Evolutionary conservation across 1,139 yeast genomes (phyloP).

Genomic region (Pichia kudriavzevii): DNA sequence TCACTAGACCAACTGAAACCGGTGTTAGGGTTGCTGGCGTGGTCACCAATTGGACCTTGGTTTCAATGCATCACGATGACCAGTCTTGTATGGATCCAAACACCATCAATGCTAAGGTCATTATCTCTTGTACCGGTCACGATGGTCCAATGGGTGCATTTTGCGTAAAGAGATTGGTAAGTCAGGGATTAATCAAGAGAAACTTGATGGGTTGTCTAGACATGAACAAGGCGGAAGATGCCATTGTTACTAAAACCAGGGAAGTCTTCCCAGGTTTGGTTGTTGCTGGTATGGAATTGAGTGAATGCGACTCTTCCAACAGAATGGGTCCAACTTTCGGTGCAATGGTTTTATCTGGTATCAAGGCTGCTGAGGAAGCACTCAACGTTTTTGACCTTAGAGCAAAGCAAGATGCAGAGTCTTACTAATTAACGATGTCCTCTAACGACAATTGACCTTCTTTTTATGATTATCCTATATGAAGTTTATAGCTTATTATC

Average conservation of each 20-base stretch:
- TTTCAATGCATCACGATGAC: conserved; percentile 66
- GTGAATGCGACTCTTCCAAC: conserved; percentile 70
- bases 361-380: conserved; percentile 18
- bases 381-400: conserved; percentile 45
- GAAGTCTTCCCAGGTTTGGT: conserved; percentile 66
- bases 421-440: too few species aligned
- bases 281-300: conserved; percentile 76
- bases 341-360: conserved; percentile 60
- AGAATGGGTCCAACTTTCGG: conserved; percentile 86
- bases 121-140: conserved; percentile 70
- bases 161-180: conserved; percentile 49
- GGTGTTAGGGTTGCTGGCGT: conserved; percentile 71
- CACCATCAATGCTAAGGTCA: conserved; percentile 66
- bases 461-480: too few species aligned
- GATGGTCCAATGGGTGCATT: conserved; percentile 87
- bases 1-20: conserved; percentile 56
- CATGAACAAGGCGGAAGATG: conserved; percentile 74
- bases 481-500: too few species aligned
- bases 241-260: conserved; percentile 61
- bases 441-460: too few species aligned
- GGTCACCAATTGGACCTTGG: conserved; percentile 78
- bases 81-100: conserved; percentile 84
- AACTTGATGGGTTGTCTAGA: conserved; percentile 77
- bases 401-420: conserved; percentile 31
- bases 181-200: conserved; percentile 38